Base-by-base conservation (phyloP, 2,329 filamentous ascomycete genomes). In the Trichoderma semiorbis region DNA sequence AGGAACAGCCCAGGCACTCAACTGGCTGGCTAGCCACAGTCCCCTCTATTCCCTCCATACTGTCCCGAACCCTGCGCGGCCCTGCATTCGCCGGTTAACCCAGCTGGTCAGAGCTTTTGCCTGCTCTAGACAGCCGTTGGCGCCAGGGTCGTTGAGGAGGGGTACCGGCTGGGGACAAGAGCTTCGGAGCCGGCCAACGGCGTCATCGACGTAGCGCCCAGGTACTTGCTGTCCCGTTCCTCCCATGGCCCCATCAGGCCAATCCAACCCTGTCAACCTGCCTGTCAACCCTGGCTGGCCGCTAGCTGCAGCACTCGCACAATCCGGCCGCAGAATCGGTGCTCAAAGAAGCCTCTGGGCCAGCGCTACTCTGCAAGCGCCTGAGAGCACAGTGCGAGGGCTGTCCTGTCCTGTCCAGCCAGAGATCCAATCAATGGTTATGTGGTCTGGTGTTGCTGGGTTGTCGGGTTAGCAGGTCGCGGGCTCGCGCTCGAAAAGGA, bases 1-100 rank as follows among this genome's bases (percentile, higher is more conserved):
- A 62, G 58, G 61, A 18, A 28, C 60, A 47, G 60, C n/a, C 43
- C 34, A 36, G 34, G 34, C 34, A 36, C 34, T 36, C 34, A 36
- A 21, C 43, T 50, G 39, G n/a, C 47, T 53, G 47, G n/a, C n/a
- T 50, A 55, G 28, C 21, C 64, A 67, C 64, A 67, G 64, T 67
- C 50, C 24, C 50, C 7, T 39, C 64, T 50, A 67, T 58, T 32
- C 24, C 50, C 7, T 39, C 64, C 64, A 67, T n/a, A 67, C 64
- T 67, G 53, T 64, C 28, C 62, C 50, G 32, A 32, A 57, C 60
- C 60, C 68, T 50, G 43, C 16, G 43, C n/a, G 64, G 70, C 71
- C 71, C 71, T 72, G 71, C 66, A 72, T 57, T 67, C 71, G 71
- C 66, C n/a, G 71, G 66, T 70, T 67, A 18, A 61, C 60, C 70